Base-by-base conservation (phyloP, 805 yeast species). In the Kuraishia hungarica region DNA sequence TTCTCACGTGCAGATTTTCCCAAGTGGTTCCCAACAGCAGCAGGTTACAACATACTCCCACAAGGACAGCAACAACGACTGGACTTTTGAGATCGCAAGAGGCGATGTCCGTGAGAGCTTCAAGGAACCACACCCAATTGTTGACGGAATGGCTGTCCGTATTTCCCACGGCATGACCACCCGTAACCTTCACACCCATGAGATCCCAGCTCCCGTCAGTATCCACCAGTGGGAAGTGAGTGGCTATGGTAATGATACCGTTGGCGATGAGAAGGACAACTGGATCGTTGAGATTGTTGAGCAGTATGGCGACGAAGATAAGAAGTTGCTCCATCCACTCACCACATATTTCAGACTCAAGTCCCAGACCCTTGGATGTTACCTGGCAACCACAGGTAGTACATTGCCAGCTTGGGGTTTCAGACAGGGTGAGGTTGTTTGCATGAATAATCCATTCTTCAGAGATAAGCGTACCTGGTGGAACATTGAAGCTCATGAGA, bases 1-100 rank as follows among this genome's bases (percentile, higher is more conserved):
- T 67, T 93, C 98, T 0, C 99, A 94, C 67, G 75, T 77, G 19
- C 96, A 88, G 67, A 69, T 78, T 13, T 94, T 85, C 67, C 99
- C 99, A 17, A 90, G 83, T 60, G 98, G 98, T 2, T 89, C 97
- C 1, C 79, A 80, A 59, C 98, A 94, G 72, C 97, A 92, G 69
- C 99, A 94, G 71, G 78, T 94, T 52, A 94, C 99, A 26, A 89
- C 94, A 6, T 94, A 94, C 68, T 89, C 92, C 20, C 90, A 84
- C 70, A 89, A 89, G 67, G 98, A 94, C 68, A 72, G 77, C 54
- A 93, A 94, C 71, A 94, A 93, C 68, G 82, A 87, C 54, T 92
- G 97, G 87, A 64, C 78, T 28, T 74, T 90, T 61, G 86, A 86
- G 61, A 78, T 85, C 64, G 78, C 76, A 28, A 76, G 87, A 67